A percentile compares a stretch with the other conserved stretches of the same genome.
Evolutionary conservation across 176 grass and related monocot species (phyloP).

Genomic region (Phragmites australis): DNA sequence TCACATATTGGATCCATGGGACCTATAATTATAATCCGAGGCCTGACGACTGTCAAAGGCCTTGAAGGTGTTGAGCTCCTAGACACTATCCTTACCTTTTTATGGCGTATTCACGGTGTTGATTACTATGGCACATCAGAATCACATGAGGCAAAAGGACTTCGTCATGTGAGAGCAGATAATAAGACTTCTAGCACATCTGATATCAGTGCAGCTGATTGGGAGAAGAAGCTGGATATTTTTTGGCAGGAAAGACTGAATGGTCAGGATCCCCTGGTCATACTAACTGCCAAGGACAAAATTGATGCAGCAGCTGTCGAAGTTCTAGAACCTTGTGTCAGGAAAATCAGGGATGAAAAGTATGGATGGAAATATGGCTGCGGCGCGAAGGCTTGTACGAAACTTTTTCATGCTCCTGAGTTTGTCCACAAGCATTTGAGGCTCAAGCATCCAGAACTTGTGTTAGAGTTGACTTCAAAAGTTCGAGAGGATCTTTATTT

Average conservation of each 20-base stretch:
- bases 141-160: slow-evolving; percentile 63
- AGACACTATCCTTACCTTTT: slow-evolving; percentile 88
- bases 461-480: slow-evolving; percentile 93
- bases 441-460: slow-evolving; percentile 89
- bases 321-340: slow-evolving; percentile 77
- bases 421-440: slow-evolving; percentile 99
- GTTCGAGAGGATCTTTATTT: slow-evolving; percentile 93
- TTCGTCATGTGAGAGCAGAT: slow-evolving; percentile 88
- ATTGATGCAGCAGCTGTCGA: slow-evolving; percentile 90
- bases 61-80: slow-evolving; percentile 93
- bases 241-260: slow-evolving; percentile 78
- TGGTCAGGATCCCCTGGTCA: slow-evolving; percentile 82
- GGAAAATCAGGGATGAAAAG: slow-evolving; percentile 99
- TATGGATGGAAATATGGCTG: slow-evolving; percentile 99
- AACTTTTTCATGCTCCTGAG: slow-evolving; percentile 98
- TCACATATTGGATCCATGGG: slow-evolving; percentile 97
- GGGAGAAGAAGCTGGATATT: slow-evolving; percentile 93
- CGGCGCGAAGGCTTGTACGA: slow-evolving; percentile 95
- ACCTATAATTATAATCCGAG: slow-evolving; percentile 93
- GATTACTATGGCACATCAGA: slow-evolving; percentile 96
- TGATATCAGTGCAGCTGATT: slow-evolving; percentile 61
- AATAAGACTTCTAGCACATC: slow-evolving; percentile 57
- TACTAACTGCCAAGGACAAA: slow-evolving; percentile 86
- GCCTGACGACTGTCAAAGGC: slow-evolving; percentile 91
- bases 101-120: slow-evolving; percentile 95